Conservation (phyloP, 73 alveolate genomes). For the Paramecium sonneborni region DNA sequence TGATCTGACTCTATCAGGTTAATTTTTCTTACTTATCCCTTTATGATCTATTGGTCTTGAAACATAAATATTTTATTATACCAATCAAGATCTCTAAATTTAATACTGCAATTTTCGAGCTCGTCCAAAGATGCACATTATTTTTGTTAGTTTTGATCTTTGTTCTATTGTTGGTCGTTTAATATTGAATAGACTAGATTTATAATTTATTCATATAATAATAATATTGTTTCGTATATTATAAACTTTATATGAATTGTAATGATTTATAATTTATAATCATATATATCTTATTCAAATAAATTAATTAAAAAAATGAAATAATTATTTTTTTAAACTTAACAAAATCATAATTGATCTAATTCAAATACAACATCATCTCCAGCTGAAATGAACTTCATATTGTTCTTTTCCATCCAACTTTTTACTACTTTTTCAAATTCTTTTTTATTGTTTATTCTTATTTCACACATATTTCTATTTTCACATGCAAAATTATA, state of each 20-base stretch:
- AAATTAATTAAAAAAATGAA: not conserved
- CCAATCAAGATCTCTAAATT: not conserved
- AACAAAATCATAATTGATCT: not conserved
- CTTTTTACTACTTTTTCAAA: not conserved
- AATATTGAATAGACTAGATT: conserved; percentile 4
- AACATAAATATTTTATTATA: not conserved
- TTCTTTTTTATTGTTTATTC: not conserved
- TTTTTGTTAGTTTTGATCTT: not conserved
- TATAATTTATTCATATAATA: conserved; percentile 19
- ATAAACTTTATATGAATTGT: too few relatives aligned
- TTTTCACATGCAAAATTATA: conserved; percentile 1
- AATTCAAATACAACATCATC: conserved; percentile 11
- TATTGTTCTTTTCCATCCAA: not conserved
- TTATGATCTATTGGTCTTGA: too few relatives aligned
- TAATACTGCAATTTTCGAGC: not conserved
- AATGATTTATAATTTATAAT: too few relatives aligned
- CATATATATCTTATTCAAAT: too few relatives aligned
- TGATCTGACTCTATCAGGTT: not conserved
- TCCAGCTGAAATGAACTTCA: conserved; percentile 22
- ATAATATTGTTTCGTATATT: not conserved
- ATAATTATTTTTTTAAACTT: not conserved
- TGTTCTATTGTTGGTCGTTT: not conserved
- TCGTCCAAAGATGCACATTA: too few relatives aligned
- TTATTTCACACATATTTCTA: not conserved
- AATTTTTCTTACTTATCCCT: too few relatives aligned